Evolutionary conservation across 75 land plant genomes (phyloP).

Genomic region (Larix kaempferi): DNA sequence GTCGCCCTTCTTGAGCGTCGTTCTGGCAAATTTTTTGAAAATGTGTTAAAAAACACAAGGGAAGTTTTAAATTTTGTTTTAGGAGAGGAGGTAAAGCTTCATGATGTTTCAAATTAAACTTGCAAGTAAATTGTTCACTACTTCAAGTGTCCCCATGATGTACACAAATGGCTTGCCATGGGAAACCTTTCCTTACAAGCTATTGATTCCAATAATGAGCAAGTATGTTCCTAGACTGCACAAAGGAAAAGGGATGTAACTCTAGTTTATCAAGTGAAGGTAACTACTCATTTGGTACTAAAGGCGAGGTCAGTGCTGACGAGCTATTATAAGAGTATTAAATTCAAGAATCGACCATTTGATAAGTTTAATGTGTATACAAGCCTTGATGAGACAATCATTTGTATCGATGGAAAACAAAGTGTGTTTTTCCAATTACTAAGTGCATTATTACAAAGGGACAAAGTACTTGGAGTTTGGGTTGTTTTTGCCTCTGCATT

Average conservation of each 20-base stretch:
- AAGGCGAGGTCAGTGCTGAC: constrained; percentile 60
- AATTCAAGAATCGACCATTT: constrained; percentile 48
- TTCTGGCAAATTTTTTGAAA: too few relatives aligned
- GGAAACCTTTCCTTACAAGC: constrained; percentile 46
- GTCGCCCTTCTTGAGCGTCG: too few relatives aligned
- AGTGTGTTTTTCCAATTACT: constrained; percentile 74
- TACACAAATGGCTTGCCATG: too few relatives aligned
- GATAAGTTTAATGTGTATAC: constrained; percentile 47
- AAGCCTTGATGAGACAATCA: constrained; percentile 59
- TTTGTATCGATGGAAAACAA: constrained; percentile 52
- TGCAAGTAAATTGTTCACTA: too few relatives aligned
- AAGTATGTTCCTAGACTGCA: constrained; percentile 56
- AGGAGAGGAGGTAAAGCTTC: too few relatives aligned
- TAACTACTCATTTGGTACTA: constrained; percentile 43
- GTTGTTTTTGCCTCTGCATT: constrained; percentile 64
- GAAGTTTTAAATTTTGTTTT: too few relatives aligned
- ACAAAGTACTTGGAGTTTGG: constrained; percentile 47
- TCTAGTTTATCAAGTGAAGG: constrained; percentile 44
- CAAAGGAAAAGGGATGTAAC: constrained; percentile 63
- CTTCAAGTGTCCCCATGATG: too few relatives aligned
- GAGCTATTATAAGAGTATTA: constrained; percentile 59
- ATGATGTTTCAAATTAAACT: too few relatives aligned
- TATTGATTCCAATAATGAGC: constrained; percentile 62
- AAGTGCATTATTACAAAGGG: constrained; percentile 53
- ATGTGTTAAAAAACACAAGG: too few relatives aligned